Evolutionary conservation across 495 filamentous ascomycete genomes (phyloP).

Genomic region (Tuber aestivum): DNA sequence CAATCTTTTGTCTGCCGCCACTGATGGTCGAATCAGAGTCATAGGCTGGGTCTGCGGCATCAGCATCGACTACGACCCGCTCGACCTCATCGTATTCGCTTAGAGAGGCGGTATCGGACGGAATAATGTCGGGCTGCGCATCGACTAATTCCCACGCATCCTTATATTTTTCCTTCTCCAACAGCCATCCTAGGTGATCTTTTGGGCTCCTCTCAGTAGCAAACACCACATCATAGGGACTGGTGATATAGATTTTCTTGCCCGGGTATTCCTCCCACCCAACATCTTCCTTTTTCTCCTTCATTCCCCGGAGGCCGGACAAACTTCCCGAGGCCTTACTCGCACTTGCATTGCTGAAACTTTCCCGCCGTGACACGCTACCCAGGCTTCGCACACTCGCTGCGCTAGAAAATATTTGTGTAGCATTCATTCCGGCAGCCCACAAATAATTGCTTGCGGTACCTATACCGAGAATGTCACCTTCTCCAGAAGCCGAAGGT

Average conservation of each 20-base stretch:
- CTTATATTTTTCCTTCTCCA: constrained; percentile 70
- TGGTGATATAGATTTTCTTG: constrained; percentile 90
- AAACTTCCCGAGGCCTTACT: constrained; percentile 30
- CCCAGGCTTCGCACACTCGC: constrained; percentile 71
- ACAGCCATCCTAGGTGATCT: constrained; percentile 79
- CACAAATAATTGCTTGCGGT: constrained; percentile 59
- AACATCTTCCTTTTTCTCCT: constrained; percentile 33
- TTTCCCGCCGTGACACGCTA: constrained; percentile 54
- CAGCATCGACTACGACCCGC: constrained; percentile 24
- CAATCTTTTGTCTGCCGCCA: constrained; percentile 30
- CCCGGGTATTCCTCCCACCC: constrained; percentile 53
- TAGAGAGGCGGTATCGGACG: constrained; percentile 22
- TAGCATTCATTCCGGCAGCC: constrained; percentile 79
- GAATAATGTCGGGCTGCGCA: constrained; percentile 68
- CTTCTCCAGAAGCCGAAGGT: constrained; percentile 20
- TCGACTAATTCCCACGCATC: constrained; percentile 84
- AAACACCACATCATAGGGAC: constrained; percentile 88
- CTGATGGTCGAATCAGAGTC: constrained; percentile 51
- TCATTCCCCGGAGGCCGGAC: constrained; percentile 16
- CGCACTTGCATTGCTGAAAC: constrained; percentile 46
- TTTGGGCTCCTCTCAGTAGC: constrained; percentile 75
- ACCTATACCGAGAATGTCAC: constrained; percentile 51
- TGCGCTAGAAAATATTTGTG: constrained; percentile 76
- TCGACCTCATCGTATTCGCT: constrained; percentile 40
- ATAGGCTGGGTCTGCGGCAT: constrained; percentile 61